Evolutionary conservation across 768 basidiomycete species (phyloP).

Genomic region (Macrolepiota dolichaula): DNA sequence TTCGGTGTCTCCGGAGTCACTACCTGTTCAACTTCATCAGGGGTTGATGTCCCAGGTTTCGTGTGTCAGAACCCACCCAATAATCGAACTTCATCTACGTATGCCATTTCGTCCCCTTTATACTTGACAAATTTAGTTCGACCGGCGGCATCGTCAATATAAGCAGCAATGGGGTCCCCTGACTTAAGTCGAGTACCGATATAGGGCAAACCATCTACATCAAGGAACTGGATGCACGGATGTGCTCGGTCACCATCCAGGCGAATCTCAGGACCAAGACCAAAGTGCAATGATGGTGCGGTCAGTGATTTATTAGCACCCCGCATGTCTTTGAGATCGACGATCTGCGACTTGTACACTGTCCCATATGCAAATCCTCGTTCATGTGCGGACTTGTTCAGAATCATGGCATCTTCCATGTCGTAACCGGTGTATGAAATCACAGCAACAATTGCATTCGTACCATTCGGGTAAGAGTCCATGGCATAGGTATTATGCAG

Average conservation of each 20-base stretch:
- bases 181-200: slow-evolving; percentile 66
- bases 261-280: slow-evolving; percentile 74
- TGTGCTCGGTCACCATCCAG: slow-evolving; percentile 43
- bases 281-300: slow-evolving; percentile 83
- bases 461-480: slow-evolving; percentile 98
- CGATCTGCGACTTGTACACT: slow-evolving; percentile 90
- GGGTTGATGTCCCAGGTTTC: slow-evolving; percentile 1
- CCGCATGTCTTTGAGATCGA: slow-evolving; percentile 82
- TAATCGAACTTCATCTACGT: slow-evolving; percentile 87
- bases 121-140: slow-evolving; percentile 88
- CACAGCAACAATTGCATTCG: slow-evolving; percentile 98
- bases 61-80: slow-evolving; percentile 54
- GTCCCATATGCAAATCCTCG: slow-evolving; percentile 97
- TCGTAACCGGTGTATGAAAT: slow-evolving; percentile 99
- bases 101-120: slow-evolving; percentile 91
- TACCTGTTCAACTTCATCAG: slow-evolving; percentile 43
- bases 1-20: slow-evolving; percentile 83
- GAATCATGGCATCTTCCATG: slow-evolving; percentile 99
- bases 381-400: slow-evolving; percentile 98
- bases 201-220: slow-evolving; percentile 81
- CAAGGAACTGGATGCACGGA: slow-evolving; percentile 50
- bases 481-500: slow-evolving; percentile 95
- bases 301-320: slow-evolving; percentile 59
- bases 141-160: slow-evolving; percentile 81
- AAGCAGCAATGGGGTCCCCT: slow-evolving; percentile 83